Evolutionary conservation across 2,329 filamentous ascomycete genomes (phyloP).

Genomic region (Xylariaceae sp.): DNA sequence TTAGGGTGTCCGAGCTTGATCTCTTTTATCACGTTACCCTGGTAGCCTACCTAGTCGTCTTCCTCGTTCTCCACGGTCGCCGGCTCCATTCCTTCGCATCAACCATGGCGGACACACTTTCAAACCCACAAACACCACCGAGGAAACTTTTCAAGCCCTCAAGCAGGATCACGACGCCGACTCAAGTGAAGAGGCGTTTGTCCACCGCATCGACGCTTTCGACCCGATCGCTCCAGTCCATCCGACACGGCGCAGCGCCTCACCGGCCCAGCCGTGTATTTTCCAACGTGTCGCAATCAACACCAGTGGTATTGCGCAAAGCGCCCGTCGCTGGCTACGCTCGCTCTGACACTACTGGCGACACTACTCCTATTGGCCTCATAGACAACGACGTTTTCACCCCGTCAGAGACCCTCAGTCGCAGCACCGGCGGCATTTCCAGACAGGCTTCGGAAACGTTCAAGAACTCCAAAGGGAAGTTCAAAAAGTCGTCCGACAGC

Average conservation of each 20-base stretch:
- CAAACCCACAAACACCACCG: conserved; percentile 24
- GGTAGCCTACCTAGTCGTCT: conserved; percentile 18
- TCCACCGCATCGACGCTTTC: neutral
- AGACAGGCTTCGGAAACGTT: conserved; percentile 9
- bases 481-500: neutral
- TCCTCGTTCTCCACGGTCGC: conserved; percentile 18
- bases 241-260: neutral
- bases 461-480: neutral
- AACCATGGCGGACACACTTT: conserved; percentile 22
- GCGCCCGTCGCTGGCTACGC: conserved; percentile 5
- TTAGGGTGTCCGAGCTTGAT: conserved; percentile 9
- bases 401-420: conserved; percentile 21
- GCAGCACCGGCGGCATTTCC: conserved; percentile 15
- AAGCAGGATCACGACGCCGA: conserved; percentile 25
- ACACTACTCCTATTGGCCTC: conserved; percentile 12
- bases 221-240: conserved; percentile 1
- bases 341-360: conserved; percentile 16
- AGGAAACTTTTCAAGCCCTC: conserved; percentile 30
- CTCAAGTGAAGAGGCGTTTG: conserved; percentile 14
- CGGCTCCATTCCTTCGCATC: conserved; percentile 12
- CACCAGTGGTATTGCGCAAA: conserved; percentile 1
- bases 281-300: conserved; percentile 4
- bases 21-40: conserved; percentile 19
- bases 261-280: conserved; percentile 1
- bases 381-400: conserved; percentile 19